Evolutionary conservation across 78 protist genomes (phyloP).

Genomic region (Trichosphaerium sp.): DNA sequence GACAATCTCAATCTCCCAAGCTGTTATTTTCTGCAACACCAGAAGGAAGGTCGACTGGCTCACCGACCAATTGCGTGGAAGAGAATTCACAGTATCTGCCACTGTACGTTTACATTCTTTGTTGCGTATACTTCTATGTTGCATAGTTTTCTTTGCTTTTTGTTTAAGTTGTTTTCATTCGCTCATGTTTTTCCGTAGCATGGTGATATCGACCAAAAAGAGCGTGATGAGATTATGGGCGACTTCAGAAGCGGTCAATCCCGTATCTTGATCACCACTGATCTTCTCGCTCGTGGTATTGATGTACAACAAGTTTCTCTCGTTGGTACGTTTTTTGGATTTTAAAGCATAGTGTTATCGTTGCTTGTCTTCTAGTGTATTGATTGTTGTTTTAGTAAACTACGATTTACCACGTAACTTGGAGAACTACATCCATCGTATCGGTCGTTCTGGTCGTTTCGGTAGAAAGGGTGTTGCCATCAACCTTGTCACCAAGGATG

Average conservation of each 20-base stretch:
- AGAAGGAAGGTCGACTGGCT: slow-evolving; percentile 91
- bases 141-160: neutral
- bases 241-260: slow-evolving; percentile 90
- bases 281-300: slow-evolving; percentile 97
- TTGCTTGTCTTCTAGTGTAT: no score
- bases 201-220: slow-evolving; percentile 93
- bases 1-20: slow-evolving; percentile 87
- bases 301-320: slow-evolving; percentile 97
- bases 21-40: slow-evolving; percentile 95
- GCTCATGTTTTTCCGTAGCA: slow-evolving; percentile 55
- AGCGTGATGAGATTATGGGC: slow-evolving; percentile 89
- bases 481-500: slow-evolving; percentile 93
- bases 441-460: slow-evolving; percentile 97
- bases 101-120: no score
- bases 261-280: slow-evolving; percentile 99
- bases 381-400: no score
- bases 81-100: slow-evolving; percentile 81
- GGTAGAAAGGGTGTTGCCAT: slow-evolving; percentile 99
- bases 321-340: no score
- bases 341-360: no score
- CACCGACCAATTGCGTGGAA: slow-evolving; percentile 68
- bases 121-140: neutral
- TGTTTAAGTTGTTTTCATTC: neutral
- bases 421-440: slow-evolving; percentile 98
- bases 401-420: slow-evolving; percentile 95